phyloP scores from a whole-genome alignment of 1,139 yeast species.

The Taphrina deformans region DNA sequence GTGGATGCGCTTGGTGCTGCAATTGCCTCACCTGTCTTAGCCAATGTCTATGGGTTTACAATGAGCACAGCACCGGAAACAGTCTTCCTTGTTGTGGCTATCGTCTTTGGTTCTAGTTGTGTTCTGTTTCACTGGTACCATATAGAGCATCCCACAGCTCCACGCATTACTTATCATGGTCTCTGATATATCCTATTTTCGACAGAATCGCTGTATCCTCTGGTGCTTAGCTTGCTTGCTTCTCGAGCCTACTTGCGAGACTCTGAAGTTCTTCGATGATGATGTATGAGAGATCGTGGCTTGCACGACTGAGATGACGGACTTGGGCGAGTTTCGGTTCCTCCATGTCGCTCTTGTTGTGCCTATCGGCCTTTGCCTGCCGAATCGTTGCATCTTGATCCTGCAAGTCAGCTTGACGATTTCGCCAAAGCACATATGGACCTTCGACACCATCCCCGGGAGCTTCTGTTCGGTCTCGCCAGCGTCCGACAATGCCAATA shows the following conservation, averaged over 20 bases:
- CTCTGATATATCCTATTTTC: not conserved
- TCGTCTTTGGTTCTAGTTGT: not conserved
- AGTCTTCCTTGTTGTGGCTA: not conserved
- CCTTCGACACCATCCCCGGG: constrained; percentile 21
- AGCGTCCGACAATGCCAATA: constrained; percentile 24
- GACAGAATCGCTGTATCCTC: no score
- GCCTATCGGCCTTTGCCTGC: not conserved
- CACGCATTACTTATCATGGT: not conserved
- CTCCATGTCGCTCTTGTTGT: not conserved
- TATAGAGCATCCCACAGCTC: not conserved
- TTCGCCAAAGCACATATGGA: constrained; percentile 27
- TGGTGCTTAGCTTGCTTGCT: no score
- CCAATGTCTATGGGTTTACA: not conserved
- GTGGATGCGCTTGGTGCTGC: constrained; percentile 5
- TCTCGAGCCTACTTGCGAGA: not conserved
- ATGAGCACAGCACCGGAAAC: not conserved
- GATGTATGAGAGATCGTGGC: not conserved
- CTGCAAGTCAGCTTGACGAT: not conserved
- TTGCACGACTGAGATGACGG: not conserved
- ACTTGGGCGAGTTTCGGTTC: not conserved
- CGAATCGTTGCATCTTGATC: not conserved
- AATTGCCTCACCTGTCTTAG: not conserved
- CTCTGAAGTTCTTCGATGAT: constrained; percentile 2
- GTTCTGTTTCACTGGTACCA: not conserved
- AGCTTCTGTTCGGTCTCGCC: constrained; percentile 24